These are phyloP conservation scores for Pseudozyma pruni DNA, from an alignment of 1,284 basidiomycete genomes.

Conservation along the genomic window DNA sequence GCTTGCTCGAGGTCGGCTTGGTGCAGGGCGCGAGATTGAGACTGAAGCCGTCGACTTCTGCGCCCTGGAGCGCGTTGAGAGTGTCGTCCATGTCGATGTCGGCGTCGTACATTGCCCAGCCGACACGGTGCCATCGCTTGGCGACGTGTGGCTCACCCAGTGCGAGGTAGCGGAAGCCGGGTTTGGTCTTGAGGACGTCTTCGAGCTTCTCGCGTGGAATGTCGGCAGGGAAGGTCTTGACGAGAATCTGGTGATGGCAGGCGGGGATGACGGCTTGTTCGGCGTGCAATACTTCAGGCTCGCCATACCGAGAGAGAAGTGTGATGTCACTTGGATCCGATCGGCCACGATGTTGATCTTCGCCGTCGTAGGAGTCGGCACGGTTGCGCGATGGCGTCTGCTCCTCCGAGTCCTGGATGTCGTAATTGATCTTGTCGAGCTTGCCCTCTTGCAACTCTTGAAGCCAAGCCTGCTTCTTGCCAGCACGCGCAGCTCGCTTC, in stretches of 20 bases:
- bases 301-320: slow-evolving; percentile 43
- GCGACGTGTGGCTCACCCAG: slow-evolving; percentile 59
- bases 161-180: slow-evolving; percentile 61
- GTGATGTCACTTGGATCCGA: slow-evolving; percentile 34
- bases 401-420: slow-evolving; percentile 31
- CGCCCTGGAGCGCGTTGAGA: slow-evolving; percentile 48
- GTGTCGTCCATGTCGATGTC: slow-evolving; percentile 52
- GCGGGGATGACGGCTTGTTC: slow-evolving; percentile 53
- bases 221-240: slow-evolving; percentile 57
- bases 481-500: slow-evolving; percentile 48
- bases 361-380: slow-evolving; percentile 15
- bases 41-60: slow-evolving; percentile 47
- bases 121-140: slow-evolving; percentile 57
- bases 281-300: slow-evolving; percentile 28
- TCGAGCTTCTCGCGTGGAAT: slow-evolving; percentile 50
- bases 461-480: slow-evolving; percentile 57
- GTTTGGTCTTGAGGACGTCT: slow-evolving; percentile 39
- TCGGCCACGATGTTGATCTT: slow-evolving; percentile 24
- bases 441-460: slow-evolving; percentile 51
- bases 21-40: slow-evolving; percentile 55
- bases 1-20: slow-evolving; percentile 54
- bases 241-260: slow-evolving; percentile 53
- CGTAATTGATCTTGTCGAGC: slow-evolving; percentile 57
- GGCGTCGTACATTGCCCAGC: slow-evolving; percentile 61
- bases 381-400: slow-evolving; percentile 2